Evolutionary conservation across 495 filamentous ascomycete species (phyloP), one percentile per base, ranked within the genome.

Genomic region (Aspergillus homomorphus): DNA sequence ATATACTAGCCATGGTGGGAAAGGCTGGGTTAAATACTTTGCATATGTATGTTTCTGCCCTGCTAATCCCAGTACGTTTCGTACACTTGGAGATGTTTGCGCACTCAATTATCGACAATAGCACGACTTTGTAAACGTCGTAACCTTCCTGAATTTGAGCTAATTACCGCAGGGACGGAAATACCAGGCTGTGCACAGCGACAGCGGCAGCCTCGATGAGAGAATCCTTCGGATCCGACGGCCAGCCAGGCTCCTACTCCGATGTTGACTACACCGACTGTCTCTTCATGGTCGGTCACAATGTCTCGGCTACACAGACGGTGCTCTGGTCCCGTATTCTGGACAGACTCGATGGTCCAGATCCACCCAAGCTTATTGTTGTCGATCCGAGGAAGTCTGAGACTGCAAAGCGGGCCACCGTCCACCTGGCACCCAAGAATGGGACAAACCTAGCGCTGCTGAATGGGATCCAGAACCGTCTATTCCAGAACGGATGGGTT

Each of bases 231-330:
- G 53, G 53, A 10, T 46, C 43, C 14, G 53, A 56, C 38, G 53
- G 53, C 5, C 53, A 56, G 18, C 54, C 54, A 4, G 54, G 54
- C 3, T 56, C 54, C 1, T 56, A 49, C 45, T 20, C 44, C 21
- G 54, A 56, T 24, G 49, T 56, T 24, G 54, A 56, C 19, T 49
- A 56, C 12, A 56, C 54, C 12, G 16, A 56, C 54, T 56, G 54
- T 21, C 14, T 56, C 15, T 56, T 56, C 26, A 21, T 56, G 44
- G 54, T 56, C 16, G 54, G 54, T 12, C 54, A 56, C 44, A 56
- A 56, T 30, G 49, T 56, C 44, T 41, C 54, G 15, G 20, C 15
- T 33, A 56, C 54, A 14, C 54, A 56, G 54, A 56, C 54, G 21
- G 54, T 56, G 44, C 45, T 56, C 3, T 56, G 54, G 54, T 9